Base-by-base conservation (phyloP, 1,139 yeast species). In the Casaregolazyma lundiana region DNA sequence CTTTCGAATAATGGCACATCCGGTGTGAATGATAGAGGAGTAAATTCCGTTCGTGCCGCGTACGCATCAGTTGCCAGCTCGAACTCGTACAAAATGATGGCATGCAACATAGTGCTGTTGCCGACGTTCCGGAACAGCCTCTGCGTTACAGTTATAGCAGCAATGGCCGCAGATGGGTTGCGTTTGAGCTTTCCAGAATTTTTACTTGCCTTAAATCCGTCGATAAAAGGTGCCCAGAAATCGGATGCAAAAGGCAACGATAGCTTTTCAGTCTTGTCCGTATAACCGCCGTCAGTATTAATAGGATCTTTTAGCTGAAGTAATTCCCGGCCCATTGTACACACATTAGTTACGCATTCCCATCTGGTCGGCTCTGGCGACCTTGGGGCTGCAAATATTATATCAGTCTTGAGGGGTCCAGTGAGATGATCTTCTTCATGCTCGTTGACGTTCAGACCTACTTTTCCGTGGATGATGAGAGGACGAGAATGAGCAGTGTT, bases 171-270 rank as follows among this genome's bases (percentile, higher is more conserved):
- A 41, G 57, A 59, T 17, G 65, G 61, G 44, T 62, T 59, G 21
- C 57, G 50, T 36, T 50, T 53, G 11, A 58, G 54, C 18, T 50
- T 56, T 9, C 47, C 45, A 15, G 36, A 29, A 39, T 42, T 42
- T 21, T 42, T 42, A 16, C 48, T 45, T 30, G 52, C 46, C 44
- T 54, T 54, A 51, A 67, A 61, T 7, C 70, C 69, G 22, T 55
- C 55, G 35, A 67, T 53, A 50, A 67, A 67, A 16, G 70, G 70
- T 2, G 63, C 58, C 70, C 71, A 67, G 50, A 67, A 67, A 46
- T 67, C 71, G 17, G 62, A 55, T 15, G 69, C 62, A 53, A 66
- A 67, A 9, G 71, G 71, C 15, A 68, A 57, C 34, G 44, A 53
- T 11, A 67, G 55, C 41, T 62, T 61, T 48, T 66, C 70, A 19